Base-by-base conservation (phyloP, 2,329 filamentous ascomycete genomes). In the Tolypocladium ophioglossoides region DNA sequence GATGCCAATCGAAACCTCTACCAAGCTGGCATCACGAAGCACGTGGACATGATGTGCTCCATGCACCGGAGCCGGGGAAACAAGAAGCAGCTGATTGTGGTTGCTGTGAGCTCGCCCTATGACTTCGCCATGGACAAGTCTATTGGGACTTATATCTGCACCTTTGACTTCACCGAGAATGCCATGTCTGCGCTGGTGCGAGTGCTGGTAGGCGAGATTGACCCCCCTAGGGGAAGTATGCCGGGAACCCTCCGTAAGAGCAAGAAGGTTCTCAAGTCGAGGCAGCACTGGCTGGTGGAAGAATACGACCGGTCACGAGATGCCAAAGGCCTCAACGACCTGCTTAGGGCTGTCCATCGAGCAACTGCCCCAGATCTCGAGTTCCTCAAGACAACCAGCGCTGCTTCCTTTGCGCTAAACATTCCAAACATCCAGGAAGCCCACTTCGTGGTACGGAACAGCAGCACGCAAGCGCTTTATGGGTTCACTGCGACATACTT, bases 1-100 rank as follows among this genome's bases (percentile, higher is more conserved):
- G 92, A 97, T 71, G 91, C 91, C 1, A 96, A 96, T 66, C 81
- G 91, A 41, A 96, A 97, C 65, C 74, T 95, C 16, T 97, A 96
- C 65, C 92, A 97, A 68, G 84, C 90, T 51, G 91, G 91, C 0
- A 97, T 97, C 66, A 92, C 92, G 2, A 97, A 96, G 67, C 92
- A 97, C 61, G 89, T 96, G 10, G 87, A 91, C 14, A 94, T 95
- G 86, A 92, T 96, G 71, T 96, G 91, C 71, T 89, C 88, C 24
- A 87, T 91, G 82, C 79, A 90, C 55, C 82, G 84, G 8, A 83
- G 85, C 8, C 81, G 80, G 16, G 87, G 87, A 2, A 87, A 91
- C 65, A 89, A 94, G 68, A 96, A 95, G 70, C 89, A 91, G 1
- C 73, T 96, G 39, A 85, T 96, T 27, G 92, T 96, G 4, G 87